Conservation (phyloP, 768 basidiomycete species). For the Lactarius trivialis region DNA sequence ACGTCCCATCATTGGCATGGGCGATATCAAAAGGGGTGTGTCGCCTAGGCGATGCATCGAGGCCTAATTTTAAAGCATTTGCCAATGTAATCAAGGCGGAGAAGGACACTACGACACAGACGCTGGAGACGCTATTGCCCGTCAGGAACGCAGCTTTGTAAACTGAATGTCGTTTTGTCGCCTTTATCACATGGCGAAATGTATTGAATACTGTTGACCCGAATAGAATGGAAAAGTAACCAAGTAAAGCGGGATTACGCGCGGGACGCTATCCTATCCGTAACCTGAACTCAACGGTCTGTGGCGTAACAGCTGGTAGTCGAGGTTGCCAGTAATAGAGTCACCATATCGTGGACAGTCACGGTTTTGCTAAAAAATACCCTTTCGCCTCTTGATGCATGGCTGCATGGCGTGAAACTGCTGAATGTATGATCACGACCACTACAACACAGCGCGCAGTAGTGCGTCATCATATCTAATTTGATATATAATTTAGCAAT, state of each 20-base stretch:
- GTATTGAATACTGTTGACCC: not conserved
- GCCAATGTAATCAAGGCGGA: conserved; percentile 70
- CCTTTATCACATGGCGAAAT: not conserved
- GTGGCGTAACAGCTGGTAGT: no score
- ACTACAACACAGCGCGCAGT: no score
- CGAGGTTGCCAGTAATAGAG: no score
- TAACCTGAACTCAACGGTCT: no score
- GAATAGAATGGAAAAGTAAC: not conserved
- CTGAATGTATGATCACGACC: not conserved
- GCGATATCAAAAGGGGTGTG: conserved; percentile 15
- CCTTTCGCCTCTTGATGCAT: not conserved
- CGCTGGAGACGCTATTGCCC: conserved; percentile 31
- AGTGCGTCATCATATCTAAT: not conserved
- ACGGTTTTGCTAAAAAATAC: no score
- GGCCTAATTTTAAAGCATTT: conserved; percentile 65
- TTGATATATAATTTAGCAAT: no score
- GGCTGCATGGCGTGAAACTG: not conserved
- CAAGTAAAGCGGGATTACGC: not conserved
- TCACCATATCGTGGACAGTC: no score
- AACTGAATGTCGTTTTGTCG: not conserved
- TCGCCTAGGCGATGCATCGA: conserved; percentile 48
- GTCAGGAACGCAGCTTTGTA: not conserved
- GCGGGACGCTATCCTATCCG: not conserved
- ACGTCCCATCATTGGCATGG: conserved; percentile 10
- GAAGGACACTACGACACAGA: conserved; percentile 50